Percentiles rank a stretch among this genome's conserved stretches.
Evolutionary conservation across 1,139 yeast species (phyloP).

Genomic region (Barnettozyma hawaiiensis): DNA sequence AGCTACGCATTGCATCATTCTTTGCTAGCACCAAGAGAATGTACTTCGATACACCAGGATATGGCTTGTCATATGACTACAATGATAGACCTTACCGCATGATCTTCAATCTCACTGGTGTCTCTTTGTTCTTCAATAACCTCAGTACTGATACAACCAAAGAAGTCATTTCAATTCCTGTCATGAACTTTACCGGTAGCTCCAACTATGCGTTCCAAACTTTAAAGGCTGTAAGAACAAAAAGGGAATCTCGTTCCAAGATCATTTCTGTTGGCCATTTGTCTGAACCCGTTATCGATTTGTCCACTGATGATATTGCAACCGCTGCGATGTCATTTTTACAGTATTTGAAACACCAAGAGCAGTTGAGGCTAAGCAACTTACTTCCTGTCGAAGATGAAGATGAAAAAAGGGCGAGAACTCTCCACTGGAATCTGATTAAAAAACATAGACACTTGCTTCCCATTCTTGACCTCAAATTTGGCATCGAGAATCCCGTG

Average conservation of each 20-base stretch:
- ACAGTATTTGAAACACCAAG: conserved; percentile 10
- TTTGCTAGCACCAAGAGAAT: conserved; percentile 27
- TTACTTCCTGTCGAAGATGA: not conserved
- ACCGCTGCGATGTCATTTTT: conserved; percentile 18
- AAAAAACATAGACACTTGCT: conserved; percentile 15
- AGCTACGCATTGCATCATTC: conserved; percentile 22
- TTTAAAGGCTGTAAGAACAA: conserved; percentile 33
- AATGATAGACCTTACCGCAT: conserved; percentile 51
- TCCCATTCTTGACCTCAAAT: conserved; percentile 20
- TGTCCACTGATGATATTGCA: conserved; percentile 27
- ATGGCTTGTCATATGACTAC: conserved; percentile 47
- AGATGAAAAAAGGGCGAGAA: not conserved
- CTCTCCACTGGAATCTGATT: conserved; percentile 9
- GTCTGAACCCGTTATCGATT: conserved; percentile 37
- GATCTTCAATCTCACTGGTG: conserved; percentile 28
- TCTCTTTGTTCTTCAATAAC: conserved; percentile 18
- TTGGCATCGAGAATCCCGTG: conserved; percentile 24
- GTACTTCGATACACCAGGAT: conserved; percentile 45
- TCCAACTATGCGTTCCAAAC: conserved; percentile 46
- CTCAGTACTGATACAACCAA: conserved; percentile 10
- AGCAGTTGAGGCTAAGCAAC: not conserved
- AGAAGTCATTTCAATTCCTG: conserved; percentile 21
- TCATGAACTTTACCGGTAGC: conserved; percentile 42
- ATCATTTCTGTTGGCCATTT: conserved; percentile 47
- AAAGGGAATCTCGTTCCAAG: conserved; percentile 37